Percentiles rank a stretch among this genome's conserved stretches.
Evolutionary conservation across 2,329 filamentous ascomycete genomes (phyloP).

Genomic region (Diplodia intermedia): DNA sequence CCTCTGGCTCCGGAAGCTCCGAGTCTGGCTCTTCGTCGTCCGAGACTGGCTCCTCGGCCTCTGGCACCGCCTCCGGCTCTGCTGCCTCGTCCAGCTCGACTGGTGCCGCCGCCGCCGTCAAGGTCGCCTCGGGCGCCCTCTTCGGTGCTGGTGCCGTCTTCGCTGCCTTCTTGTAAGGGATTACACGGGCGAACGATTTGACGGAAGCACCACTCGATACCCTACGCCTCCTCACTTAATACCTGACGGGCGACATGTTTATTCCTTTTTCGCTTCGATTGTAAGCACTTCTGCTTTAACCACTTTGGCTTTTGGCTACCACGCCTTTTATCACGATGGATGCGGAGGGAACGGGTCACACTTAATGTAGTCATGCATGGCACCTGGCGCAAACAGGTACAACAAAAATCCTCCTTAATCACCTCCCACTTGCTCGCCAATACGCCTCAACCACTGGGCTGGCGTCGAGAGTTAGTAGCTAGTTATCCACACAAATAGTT

Average conservation of each 20-base stretch:
- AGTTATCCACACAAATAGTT: constrained; percentile 20
- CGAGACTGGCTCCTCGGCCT: constrained; percentile 32
- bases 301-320: constrained; percentile 12
- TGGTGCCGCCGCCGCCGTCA: constrained; percentile 27
- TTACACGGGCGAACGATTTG: neutral
- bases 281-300: constrained; percentile 15
- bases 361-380: constrained; percentile 30
- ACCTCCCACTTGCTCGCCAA: neutral
- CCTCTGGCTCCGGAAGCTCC: constrained; percentile 30
- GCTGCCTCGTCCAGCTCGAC: constrained; percentile 34
- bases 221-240: neutral
- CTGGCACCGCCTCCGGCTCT: constrained; percentile 29
- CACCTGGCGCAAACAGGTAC: constrained; percentile 30
- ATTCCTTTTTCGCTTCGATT: constrained; percentile 10
- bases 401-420: constrained; percentile 25
- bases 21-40: neutral
- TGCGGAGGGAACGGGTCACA: constrained; percentile 23
- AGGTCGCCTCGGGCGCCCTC: constrained; percentile 33
- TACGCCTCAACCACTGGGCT: neutral
- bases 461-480: constrained; percentile 13
- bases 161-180: constrained; percentile 32
- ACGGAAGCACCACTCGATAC: constrained; percentile 24
- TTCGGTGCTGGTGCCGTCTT: constrained; percentile 32
- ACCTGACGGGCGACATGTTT: constrained; percentile 7
- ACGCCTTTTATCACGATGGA: constrained; percentile 21